Base-by-base conservation (phyloP, 441 rosid genomes). In the Rhodomyrtus psidioides region DNA sequence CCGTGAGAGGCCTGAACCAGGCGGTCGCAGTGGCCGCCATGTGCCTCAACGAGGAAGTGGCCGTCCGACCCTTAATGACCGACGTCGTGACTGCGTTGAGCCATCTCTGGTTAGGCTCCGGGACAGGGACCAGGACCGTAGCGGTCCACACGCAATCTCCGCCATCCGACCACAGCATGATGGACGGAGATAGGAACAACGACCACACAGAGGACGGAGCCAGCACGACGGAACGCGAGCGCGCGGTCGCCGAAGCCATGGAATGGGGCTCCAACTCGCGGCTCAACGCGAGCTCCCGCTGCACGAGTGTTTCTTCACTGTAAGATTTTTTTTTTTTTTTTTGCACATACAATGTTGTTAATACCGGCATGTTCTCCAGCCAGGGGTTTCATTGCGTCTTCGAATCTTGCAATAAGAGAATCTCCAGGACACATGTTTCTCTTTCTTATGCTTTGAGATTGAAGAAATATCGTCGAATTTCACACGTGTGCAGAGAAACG, bases 1-100 rank as follows among this genome's bases (percentile, higher is more conserved):
- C 97, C 0, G 55, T 87, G 74, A 91, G 89, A 88, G 94, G 93
- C 8, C 83, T 95, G 87, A 94, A 95, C 83, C 99, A 95, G 86
- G 98, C 96, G 0, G 92, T 96, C 44, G 99, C 96, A 12, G 93
- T 94, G 0, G 95, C 99, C 0, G 96, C 96, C 19, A 96, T 96
- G 98, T 95, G 99, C 85, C 91, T 96, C 46, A 94, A 95, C 39
- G 99, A 95, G 84, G 98, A 95, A 75, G 90, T 94, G 26, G 65
- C 85, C 1, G 96, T 87, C 49, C 91, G 99, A 16, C 98, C 99
- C 16, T 88, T 92, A 79, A 96, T 94, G 74, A 92, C 94, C 27
- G 98, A 96, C 23, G 96, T 94, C 12, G 99, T 95, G 26, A 88
- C 90, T 0, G 96, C 98, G 51, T 96, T 96, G 1, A 93, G 93